phyloP scores from a whole-genome alignment of 2,329 filamentous ascomycete genomes.

The Trichoderma hamatum region DNA sequence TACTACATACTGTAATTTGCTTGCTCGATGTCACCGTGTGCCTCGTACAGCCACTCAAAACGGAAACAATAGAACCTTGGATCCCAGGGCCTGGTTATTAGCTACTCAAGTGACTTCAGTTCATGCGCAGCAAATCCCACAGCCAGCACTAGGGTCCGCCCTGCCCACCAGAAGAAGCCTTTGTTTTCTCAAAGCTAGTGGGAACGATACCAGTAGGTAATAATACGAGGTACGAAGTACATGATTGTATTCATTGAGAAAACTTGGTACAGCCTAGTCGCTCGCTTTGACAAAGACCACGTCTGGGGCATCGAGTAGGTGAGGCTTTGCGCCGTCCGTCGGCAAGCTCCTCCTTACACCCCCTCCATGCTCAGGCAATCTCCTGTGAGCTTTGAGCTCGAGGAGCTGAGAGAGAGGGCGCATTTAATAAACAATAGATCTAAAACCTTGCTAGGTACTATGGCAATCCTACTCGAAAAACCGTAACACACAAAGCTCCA shows the following conservation, averaged over 20 bases:
- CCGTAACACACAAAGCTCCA: background rate
- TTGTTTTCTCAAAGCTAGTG: background rate
- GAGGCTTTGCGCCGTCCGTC: background rate
- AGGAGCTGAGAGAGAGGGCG: background rate
- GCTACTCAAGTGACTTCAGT: conserved; percentile 25
- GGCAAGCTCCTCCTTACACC: background rate
- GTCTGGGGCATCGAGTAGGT: background rate
- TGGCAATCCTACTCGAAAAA: background rate
- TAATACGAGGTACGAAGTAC: background rate
- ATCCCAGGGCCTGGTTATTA: background rate
- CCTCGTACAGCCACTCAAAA: background rate
- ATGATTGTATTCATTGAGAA: background rate
- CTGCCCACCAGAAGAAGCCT: background rate
- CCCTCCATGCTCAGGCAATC: background rate
- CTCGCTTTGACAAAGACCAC: background rate
- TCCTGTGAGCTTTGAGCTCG: background rate
- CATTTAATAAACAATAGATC: background rate
- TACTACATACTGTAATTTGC: background rate
- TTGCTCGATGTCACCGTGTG: background rate
- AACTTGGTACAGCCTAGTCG: background rate
- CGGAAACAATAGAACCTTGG: background rate
- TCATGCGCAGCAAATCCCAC: conserved; percentile 26
- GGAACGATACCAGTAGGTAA: background rate
- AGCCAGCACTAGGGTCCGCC: background rate
- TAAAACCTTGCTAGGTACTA: background rate